phyloP scores from a whole-genome alignment of 257 asterid species.

The Linderniella brevidens region DNA sequence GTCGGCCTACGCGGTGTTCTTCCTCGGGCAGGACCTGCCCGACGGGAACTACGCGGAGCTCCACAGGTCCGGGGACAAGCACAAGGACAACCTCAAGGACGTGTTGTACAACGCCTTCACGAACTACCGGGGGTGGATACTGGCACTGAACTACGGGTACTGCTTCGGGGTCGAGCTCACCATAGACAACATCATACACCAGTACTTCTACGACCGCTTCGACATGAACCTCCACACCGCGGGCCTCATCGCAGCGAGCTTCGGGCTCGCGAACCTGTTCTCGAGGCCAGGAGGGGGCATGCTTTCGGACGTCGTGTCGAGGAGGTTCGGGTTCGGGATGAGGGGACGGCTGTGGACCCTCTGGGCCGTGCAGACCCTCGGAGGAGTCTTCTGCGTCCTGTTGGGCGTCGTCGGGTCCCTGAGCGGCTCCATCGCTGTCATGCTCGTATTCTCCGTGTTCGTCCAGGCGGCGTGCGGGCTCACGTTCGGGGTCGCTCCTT shows the following conservation, averaged over 20 bases:
- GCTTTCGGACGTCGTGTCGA: slow-evolving; percentile 26
- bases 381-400: slow-evolving; percentile 38
- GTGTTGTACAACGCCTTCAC: slow-evolving; percentile 29
- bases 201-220: slow-evolving; percentile 44
- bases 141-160: slow-evolving; percentile 36
- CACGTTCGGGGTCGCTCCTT: slow-evolving; percentile 38
- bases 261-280: slow-evolving; percentile 39
- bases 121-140: slow-evolving; percentile 52
- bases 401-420: slow-evolving; percentile 32
- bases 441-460: slow-evolving; percentile 41
- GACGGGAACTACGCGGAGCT: slow-evolving; percentile 29
- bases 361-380: slow-evolving; percentile 39
- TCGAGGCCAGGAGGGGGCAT: slow-evolving; percentile 44
- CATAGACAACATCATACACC: slow-evolving; percentile 36
- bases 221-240: slow-evolving; percentile 37
- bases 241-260: slow-evolving; percentile 44
- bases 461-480: slow-evolving; percentile 44
- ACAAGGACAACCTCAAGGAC: slow-evolving; percentile 3
- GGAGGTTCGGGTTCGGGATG: slow-evolving; percentile 45
- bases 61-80: slow-evolving; percentile 10
- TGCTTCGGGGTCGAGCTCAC: slow-evolving; percentile 44
- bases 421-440: slow-evolving; percentile 18
- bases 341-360: slow-evolving; percentile 47
- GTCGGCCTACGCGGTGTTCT: slow-evolving; percentile 30
- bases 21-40: slow-evolving; percentile 44